Evolutionary conservation across 805 yeast genomes (phyloP), one percentile per base, ranked within the genome.

Genomic region (Yamadazyma takamatsuzukensis): DNA sequence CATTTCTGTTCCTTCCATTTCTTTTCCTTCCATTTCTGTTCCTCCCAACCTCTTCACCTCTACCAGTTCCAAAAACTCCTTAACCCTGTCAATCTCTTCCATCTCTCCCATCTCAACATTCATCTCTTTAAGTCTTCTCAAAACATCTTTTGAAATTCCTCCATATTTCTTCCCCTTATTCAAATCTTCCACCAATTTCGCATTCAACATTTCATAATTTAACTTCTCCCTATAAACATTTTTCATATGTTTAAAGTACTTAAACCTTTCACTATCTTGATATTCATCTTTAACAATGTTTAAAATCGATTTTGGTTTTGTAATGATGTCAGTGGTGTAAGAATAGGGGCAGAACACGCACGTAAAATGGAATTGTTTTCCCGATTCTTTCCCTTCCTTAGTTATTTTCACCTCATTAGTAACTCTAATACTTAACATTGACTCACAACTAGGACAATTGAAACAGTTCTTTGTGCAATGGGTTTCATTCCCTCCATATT

Each of bases 231-330:
- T 33, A 26, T 34, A 33, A 9, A 35, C 8, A 4, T 8, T 19
- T 1, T 11, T 7, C 3, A 30, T 17, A n/a, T 30, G 14, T 14
- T 23, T 11, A 13, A 32, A 36, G 3, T 4, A 9, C 15, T 15
- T 10, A 12, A 15, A 11, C 11, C 13, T 12, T 6, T 15, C 9
- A 15, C 32, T 34, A 8, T 19, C 17, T 1, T 15, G n/a, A 25
- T 39, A 42, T 16, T 42, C 47, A 21, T 30, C 38, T 15, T 39
- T 37, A 4, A 56, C 35, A 11, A 56, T 56, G 15, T 27, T 40
- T 2, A 40, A 30, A 25, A 73, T 39, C 5, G 75, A 54, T 29
- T 56, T 64, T 1, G 77, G 77, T 33, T 57, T 67, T 14, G 51
- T 47, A 6, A 70, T 55, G 4, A 59, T 34, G 1, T 54, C 59